Percentiles rank a stretch among this genome's conserved stretches.
Evolutionary conservation across 352 stramenopile genomes (phyloP).

Genomic region (Nothophytophthora sp.): DNA sequence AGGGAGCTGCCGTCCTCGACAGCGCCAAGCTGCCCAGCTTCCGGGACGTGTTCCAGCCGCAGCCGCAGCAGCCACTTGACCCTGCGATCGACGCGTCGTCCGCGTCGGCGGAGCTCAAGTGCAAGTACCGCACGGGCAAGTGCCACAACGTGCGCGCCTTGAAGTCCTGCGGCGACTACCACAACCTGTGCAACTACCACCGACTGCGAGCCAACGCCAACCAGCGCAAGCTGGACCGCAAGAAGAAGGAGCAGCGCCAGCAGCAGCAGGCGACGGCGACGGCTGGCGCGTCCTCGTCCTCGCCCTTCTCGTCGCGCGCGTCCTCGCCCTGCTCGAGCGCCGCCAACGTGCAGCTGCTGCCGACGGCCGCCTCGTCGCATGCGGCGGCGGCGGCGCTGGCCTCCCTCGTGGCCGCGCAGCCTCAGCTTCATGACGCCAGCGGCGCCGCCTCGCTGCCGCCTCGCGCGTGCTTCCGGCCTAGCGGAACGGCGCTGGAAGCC

Average conservation of each 20-base stretch:
- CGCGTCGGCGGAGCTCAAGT: constrained; percentile 53
- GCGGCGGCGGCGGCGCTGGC: constrained; percentile 43
- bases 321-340: too few species aligned
- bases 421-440: too few species aligned
- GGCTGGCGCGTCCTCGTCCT: too few species aligned
- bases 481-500: constrained; percentile 19
- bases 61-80: constrained; percentile 1
- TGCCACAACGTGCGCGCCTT: constrained; percentile 70
- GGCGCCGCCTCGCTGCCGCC: constrained; percentile 24
- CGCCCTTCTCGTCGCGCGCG: constrained; percentile 10
- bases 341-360: too few species aligned
- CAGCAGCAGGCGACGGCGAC: constrained; percentile 40
- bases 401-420: constrained; percentile 35
- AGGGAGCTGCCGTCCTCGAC: constrained; percentile 10
- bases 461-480: constrained; percentile 16
- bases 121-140: constrained; percentile 85
- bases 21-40: constrained; percentile 58
- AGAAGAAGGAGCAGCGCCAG: constrained; percentile 79
- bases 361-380: constrained; percentile 29
- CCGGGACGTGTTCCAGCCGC: constrained; percentile 58
- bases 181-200: constrained; percentile 87
- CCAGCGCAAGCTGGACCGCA: constrained; percentile 82
- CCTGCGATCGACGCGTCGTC: constrained; percentile 8
- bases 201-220: constrained; percentile 78
- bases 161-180: constrained; percentile 79